phyloP scores from a whole-genome alignment of 805 yeast species.

The Yarrowia deformans region DNA sequence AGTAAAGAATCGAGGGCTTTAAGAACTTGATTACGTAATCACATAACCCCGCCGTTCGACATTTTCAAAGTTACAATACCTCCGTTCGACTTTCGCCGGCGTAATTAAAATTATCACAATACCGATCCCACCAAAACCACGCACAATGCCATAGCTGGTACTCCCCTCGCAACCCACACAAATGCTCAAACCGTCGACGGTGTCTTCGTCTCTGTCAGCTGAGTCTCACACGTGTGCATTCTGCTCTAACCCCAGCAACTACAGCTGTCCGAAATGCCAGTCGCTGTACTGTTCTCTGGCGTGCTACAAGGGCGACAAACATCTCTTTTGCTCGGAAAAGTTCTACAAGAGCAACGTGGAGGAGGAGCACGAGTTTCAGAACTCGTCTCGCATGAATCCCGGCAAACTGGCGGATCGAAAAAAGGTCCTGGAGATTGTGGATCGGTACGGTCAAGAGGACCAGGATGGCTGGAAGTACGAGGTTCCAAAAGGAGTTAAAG shows the following conservation, averaged over 20 bases:
- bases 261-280: slow-evolving; percentile 43
- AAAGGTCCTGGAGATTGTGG: slow-evolving; percentile 40
- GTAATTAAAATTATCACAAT: too few relatives aligned
- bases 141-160: too few relatives aligned
- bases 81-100: neutral
- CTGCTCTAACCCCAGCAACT: slow-evolving; percentile 39
- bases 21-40: neutral
- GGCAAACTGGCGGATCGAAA: slow-evolving; percentile 39
- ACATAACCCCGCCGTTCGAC: neutral
- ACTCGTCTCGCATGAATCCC: slow-evolving; percentile 5
- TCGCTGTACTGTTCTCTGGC: slow-evolving; percentile 42
- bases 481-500: slow-evolving; percentile 31
- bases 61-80: too few relatives aligned
- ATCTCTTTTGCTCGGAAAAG: slow-evolving; percentile 42
- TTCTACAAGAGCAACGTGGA: slow-evolving; percentile 41
- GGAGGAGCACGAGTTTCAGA: slow-evolving; percentile 29
- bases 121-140: too few relatives aligned
- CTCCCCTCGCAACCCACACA: too few relatives aligned
- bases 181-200: slow-evolving; percentile 22
- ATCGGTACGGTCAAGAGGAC: slow-evolving; percentile 12
- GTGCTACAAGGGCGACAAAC: slow-evolving; percentile 42
- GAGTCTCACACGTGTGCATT: slow-evolving; percentile 23
- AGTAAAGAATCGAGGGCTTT: too few relatives aligned
- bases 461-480: slow-evolving; percentile 42
- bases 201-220: neutral